Evolutionary conservation across 805 yeast species (phyloP).

Genomic region (Candida boleticola): DNA sequence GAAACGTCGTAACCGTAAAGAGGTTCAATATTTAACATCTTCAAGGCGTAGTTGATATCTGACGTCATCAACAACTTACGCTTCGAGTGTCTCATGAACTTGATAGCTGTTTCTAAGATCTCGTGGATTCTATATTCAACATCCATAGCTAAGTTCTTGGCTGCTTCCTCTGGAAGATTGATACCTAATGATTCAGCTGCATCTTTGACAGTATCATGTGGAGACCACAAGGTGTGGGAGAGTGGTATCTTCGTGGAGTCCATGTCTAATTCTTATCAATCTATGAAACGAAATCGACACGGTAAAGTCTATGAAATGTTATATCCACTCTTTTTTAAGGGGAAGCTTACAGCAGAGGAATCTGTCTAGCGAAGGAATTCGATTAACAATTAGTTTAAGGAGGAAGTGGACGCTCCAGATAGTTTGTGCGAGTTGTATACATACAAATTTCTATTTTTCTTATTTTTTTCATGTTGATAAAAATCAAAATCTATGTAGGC

Average conservation of each 20-base stretch:
- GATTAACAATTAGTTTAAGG: too few species aligned
- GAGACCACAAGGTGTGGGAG: conserved; percentile 95
- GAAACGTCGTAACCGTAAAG: conserved; percentile 80
- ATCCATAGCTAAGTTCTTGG: conserved; percentile 96
- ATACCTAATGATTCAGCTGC: conserved; percentile 92
- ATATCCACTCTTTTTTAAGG: too few species aligned
- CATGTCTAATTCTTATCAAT: too few species aligned
- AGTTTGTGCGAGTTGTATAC: too few species aligned
- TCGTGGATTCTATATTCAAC: conserved; percentile 97
- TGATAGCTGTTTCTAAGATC: conserved; percentile 90
- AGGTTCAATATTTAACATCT: conserved; percentile 89
- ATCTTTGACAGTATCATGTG: conserved; percentile 93
- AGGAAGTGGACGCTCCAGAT: too few species aligned
- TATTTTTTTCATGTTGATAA: too few species aligned
- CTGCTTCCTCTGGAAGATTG: conserved; percentile 83
- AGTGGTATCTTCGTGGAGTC: conserved; percentile 50
- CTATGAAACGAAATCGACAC: too few species aligned
- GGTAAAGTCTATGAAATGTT: too few species aligned
- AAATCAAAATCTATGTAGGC: too few species aligned
- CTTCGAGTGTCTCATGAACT: conserved; percentile 93
- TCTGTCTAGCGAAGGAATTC: too few species aligned
- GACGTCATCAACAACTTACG: conserved; percentile 75
- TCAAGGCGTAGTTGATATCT: conserved; percentile 79
- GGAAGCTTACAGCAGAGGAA: too few species aligned
- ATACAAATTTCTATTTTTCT: too few species aligned